Base-by-base conservation (phyloP, 169 alveolate species). In the Cryptosporidium ubiquitum region DNA sequence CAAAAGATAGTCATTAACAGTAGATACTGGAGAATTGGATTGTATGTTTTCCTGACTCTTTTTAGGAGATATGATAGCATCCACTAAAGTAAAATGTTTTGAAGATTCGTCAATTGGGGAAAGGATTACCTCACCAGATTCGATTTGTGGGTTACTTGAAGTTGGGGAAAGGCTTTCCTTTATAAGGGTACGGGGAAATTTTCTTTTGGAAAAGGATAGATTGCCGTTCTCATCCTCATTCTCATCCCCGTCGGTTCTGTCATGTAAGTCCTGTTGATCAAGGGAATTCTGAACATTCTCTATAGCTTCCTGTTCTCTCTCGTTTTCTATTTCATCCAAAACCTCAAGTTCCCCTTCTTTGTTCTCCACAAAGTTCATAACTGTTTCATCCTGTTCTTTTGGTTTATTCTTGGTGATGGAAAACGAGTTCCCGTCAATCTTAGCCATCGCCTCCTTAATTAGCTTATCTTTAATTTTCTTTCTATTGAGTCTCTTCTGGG, bases 401-500 rank as follows among this genome's bases (percentile, higher is more conserved):
- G 29, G 20, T 0, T 51, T n/a, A 6, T 9, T 18, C 40, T 35
- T 52, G 23, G 9, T 29, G 16, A 5, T 29, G 6, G 7, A 18
- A 29, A 47, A 16, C 16, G 40, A 29, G 7, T 26, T 55, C 7
- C 33, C 51, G 5, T 52, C 74, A 42, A 64, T 64, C 47, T 64
- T 64, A 3, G 73, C 58, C 52, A 58, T 47, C n/a, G 79, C 89
- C 23, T 79, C 68, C 69, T 49, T 79, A 60, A 79, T 64, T 18
- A 79, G 39, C 42, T 26, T 79, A 2, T 79, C 89, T 79, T 49
- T 58, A 18, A 79, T 79, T 20, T 47, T 42, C 69, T 47, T 61
- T 51, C 89, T 79, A 49, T 66, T 79, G 16, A 79, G 40, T 40
- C 89, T 79, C 52, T 64, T 79, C 35, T 79, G 89, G 33, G 89